Percentiles rank a stretch among this genome's conserved stretches.
phyloP scores from a whole-genome alignment of 352 stramenopile genomes.

The Phytophthora pseudosyringae region DNA sequence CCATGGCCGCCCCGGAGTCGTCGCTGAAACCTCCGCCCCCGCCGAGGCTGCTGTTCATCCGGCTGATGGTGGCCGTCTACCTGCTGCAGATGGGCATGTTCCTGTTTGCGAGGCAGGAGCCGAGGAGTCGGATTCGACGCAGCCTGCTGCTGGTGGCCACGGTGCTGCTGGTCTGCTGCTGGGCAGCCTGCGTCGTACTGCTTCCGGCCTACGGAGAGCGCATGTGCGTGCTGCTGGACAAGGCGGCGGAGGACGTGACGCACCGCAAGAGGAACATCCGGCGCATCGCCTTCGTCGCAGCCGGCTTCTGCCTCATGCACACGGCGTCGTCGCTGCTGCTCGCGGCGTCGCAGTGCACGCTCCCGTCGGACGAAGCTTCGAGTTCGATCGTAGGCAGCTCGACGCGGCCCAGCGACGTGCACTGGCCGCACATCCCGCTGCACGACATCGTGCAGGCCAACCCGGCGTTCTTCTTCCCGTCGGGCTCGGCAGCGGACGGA shows the following conservation, averaged over 20 bases:
- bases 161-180: conserved; percentile 55
- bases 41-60: conserved; percentile 60
- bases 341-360: conserved; percentile 47
- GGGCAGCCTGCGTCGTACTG: conserved; percentile 53
- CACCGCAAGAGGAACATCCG: conserved; percentile 65
- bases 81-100: conserved; percentile 57
- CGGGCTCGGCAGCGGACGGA: conserved; percentile 20
- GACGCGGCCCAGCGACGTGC: conserved; percentile 18
- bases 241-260: conserved; percentile 55
- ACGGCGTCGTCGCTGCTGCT: conserved; percentile 53
- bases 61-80: conserved; percentile 56
- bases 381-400: conserved; percentile 23
- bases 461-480: conserved; percentile 72
- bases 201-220: conserved; percentile 56
- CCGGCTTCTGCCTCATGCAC: conserved; percentile 64
- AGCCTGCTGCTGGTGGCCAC: conserved; percentile 58
- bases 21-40: conserved; percentile 32
- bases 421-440: conserved; percentile 46
- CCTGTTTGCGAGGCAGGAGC: conserved; percentile 42
- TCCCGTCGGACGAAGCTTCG: conserved; percentile 24
- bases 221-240: conserved; percentile 66
- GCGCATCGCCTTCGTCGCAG: conserved; percentile 61
- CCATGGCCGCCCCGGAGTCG: conserved; percentile 9
- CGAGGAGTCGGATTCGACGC: conserved; percentile 34
- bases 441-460: conserved; percentile 61